Conservation (phyloP, 1,284 basidiomycete genomes). For the Ceratorhiza oryzae-sativae region DNA sequence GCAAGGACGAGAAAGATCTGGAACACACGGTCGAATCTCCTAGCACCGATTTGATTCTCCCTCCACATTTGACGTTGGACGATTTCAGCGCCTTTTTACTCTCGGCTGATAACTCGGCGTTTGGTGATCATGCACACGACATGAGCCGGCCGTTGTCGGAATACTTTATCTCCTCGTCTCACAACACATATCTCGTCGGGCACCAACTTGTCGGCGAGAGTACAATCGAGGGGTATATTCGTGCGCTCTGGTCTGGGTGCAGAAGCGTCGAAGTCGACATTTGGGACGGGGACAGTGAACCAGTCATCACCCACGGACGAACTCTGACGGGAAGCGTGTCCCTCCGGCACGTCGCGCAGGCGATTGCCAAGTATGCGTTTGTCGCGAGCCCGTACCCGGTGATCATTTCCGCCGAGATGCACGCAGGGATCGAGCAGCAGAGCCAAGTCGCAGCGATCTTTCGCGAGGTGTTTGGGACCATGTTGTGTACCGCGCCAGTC, state of each 20-base stretch:
- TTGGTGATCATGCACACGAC: conserved; percentile 63
- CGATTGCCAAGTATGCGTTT: conserved; percentile 93
- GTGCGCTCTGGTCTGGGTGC: conserved; percentile 89
- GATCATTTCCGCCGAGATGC: conserved; percentile 94
- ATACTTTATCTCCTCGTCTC: conserved; percentile 93
- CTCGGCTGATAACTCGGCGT: conserved; percentile 69
- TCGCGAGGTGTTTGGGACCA: conserved; percentile 77
- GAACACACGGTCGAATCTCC: conserved; percentile 4
- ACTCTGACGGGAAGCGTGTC: conserved; percentile 90
- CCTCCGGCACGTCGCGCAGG: conserved; percentile 83
- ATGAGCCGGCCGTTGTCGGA: conserved; percentile 86
- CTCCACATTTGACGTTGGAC: conserved; percentile 55
- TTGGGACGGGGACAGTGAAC: conserved; percentile 86
- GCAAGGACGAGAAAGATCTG: neutral
- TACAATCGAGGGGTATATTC: conserved; percentile 95
- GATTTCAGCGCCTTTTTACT: conserved; percentile 79
- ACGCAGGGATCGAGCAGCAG: conserved; percentile 85
- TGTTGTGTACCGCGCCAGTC: conserved; percentile 70
- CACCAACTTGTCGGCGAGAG: conserved; percentile 93
- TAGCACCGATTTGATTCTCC: conserved; percentile 37
- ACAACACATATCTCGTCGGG: conserved; percentile 97
- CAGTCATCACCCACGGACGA: conserved; percentile 89
- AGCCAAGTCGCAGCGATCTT: conserved; percentile 83
- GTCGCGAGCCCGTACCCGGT: conserved; percentile 92
- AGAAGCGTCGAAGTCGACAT: conserved; percentile 98